Evolutionary conservation across 2,329 filamentous ascomycete genomes (phyloP), one percentile per base, ranked within the genome.

Genomic region (Sporothrix curviconia): DNA sequence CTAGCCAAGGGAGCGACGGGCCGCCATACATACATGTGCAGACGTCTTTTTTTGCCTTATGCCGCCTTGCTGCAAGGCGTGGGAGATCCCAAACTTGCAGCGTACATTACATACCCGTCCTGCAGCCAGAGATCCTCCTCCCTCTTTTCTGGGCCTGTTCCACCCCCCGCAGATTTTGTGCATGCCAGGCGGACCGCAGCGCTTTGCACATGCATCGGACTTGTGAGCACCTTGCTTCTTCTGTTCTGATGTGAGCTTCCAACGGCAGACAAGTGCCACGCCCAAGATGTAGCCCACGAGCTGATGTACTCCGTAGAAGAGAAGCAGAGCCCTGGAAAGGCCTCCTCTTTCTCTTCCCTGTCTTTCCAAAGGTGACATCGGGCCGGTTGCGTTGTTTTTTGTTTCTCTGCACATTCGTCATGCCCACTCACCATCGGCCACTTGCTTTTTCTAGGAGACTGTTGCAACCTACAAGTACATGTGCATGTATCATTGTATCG

Each of bases 31-130:
- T 56, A 42, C 39, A 51, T n/a, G 24, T 50, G 42, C 15, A 32
- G 37, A 28, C 8, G 43, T 15, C 24, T 30, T 12, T 3, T 46
- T 46, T n/a, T 44, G 12, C n/a, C 9, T n/a, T 30, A 17, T 9
- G 12, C 34, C 39, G 22, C n/a, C 7, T 28, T 50, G 36, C 49
- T 40, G 50, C 24, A 42, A 52, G 40, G 37, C 42, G 30, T 51
- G 44, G 47, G 50, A 43, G 47, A 57, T 57, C 47, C n/a, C n/a
- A n/a, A n/a, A 57, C 47, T 40, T 53, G 56, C 56, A 53, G 47
- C 37, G 28, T 32, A 53, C 55, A n/a, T 46, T 53, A 57, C 56
- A 53, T 57, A 57, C 49, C 56, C 56, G 56, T 43, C 37, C 49
- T 57, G 56, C 56, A 57, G 50, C 51, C 43, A 42, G 24, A 49